Conservation (phyloP, 2,329 filamentous ascomycete genomes). For the Aaosphaeria arxii region DNA sequence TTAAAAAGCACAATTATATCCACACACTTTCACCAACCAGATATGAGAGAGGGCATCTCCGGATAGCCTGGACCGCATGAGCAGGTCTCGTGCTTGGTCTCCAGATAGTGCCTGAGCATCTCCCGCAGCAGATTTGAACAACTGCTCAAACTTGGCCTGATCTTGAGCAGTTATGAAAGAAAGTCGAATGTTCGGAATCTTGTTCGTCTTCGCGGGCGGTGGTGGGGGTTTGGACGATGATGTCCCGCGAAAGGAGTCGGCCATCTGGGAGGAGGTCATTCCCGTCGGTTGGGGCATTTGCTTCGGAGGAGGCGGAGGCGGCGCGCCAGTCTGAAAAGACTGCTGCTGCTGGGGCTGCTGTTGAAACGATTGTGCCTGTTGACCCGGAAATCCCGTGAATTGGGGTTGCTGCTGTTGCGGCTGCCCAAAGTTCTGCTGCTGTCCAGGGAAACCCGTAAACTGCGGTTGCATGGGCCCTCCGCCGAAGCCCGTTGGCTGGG, state of each 20-base stretch:
- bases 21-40: constrained; percentile 58
- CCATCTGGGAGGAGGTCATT: constrained; percentile 63
- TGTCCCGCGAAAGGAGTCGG: constrained; percentile 56
- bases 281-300: constrained; percentile 54
- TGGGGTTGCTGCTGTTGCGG: constrained; percentile 43
- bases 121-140: constrained; percentile 94
- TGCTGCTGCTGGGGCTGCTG: constrained; percentile 45
- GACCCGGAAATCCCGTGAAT: constrained; percentile 49
- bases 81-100: constrained; percentile 85
- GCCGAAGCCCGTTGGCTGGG: constrained; percentile 55
- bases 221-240: constrained; percentile 51
- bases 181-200: constrained; percentile 89
- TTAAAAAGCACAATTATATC: constrained; percentile 11
- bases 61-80: constrained; percentile 83
- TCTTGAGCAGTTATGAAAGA: constrained; percentile 96
- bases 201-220: constrained; percentile 63
- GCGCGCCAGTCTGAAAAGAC: constrained; percentile 40
- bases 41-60: constrained; percentile 88
- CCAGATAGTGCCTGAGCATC: constrained; percentile 81
- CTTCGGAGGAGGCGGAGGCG: constrained; percentile 45
- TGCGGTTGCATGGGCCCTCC: constrained; percentile 51
- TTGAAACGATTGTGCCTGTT: constrained; percentile 43
- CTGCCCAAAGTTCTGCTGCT: constrained; percentile 46
- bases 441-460: constrained; percentile 49
- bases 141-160: constrained; percentile 93